A percentile compares a stretch with the other conserved stretches of the same genome.
phyloP scores from a whole-genome alignment of 2,329 filamentous ascomycete genomes.

The Westerdykella sp. region DNA sequence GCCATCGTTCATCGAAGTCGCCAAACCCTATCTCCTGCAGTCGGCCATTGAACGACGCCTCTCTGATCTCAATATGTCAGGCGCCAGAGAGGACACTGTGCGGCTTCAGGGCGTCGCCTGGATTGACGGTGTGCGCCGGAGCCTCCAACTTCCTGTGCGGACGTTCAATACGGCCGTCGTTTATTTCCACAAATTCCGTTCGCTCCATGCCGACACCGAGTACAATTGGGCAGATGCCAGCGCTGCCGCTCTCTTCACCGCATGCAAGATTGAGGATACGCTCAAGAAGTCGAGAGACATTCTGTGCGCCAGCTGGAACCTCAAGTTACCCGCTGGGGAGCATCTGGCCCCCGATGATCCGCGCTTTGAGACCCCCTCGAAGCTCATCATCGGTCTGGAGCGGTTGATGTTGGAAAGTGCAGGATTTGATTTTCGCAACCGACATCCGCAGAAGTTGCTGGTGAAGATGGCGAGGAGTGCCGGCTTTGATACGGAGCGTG shows the following conservation, averaged over 20 bases:
- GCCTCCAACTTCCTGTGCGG: slow-evolving; percentile 74
- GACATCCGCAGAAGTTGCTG: slow-evolving; percentile 78
- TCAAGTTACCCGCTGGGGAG: slow-evolving; percentile 64
- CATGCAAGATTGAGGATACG: slow-evolving; percentile 97
- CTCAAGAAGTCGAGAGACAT: slow-evolving; percentile 95
- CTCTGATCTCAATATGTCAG: slow-evolving; percentile 61
- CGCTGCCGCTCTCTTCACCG: slow-evolving; percentile 79
- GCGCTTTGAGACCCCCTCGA: slow-evolving; percentile 71
- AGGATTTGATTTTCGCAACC: slow-evolving; percentile 86
- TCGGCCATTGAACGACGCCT: slow-evolving; percentile 71
- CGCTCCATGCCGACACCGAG: slow-evolving; percentile 76
- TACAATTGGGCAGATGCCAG: slow-evolving; percentile 83
- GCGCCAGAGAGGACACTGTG: slow-evolving; percentile 71
- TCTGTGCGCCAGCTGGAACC: slow-evolving; percentile 80
- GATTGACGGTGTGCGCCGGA: slow-evolving; percentile 77
- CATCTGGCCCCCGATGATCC: slow-evolving; percentile 73
- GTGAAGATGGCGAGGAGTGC: slow-evolving; percentile 68
- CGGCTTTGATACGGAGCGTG: slow-evolving; percentile 47
- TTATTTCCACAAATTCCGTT: slow-evolving; percentile 90
- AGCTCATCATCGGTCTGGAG: slow-evolving; percentile 82
- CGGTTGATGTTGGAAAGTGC: slow-evolving; percentile 87
- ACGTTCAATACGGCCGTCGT: slow-evolving; percentile 88
- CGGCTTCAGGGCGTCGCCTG: slow-evolving; percentile 81
- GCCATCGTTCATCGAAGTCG: slow-evolving; percentile 58
- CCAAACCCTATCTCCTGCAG: slow-evolving; percentile 75